Percentiles rank a stretch among this genome's conserved stretches.
phyloP scores from a whole-genome alignment of 1,284 basidiomycete species.

The Heterobasidion irregulare region DNA sequence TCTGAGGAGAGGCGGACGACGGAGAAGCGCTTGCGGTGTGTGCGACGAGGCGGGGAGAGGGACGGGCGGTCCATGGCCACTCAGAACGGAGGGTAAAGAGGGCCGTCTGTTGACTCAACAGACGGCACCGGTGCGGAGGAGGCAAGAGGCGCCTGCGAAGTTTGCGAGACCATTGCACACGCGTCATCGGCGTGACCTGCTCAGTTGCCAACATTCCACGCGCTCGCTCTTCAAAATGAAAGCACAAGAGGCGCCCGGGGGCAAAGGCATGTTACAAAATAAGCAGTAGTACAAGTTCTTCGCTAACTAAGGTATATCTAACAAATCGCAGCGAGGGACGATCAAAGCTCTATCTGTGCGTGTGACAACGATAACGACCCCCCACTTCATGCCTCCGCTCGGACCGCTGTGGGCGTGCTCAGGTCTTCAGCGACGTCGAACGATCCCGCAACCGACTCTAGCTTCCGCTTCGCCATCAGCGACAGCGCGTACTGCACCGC shows the following conservation, averaged over 20 bases:
- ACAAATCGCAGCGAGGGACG: too few relatives aligned
- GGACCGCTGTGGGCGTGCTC: constrained; percentile 3
- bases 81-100: not conserved
- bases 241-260: too few relatives aligned
- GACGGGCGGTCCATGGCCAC: not conserved
- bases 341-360: not conserved
- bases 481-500: constrained; percentile 24
- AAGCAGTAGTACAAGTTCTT: too few relatives aligned
- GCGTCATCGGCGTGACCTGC: too few relatives aligned
- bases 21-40: constrained; percentile 29
- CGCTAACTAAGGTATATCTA: too few relatives aligned
- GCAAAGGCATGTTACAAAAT: too few relatives aligned
- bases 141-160: too few relatives aligned
- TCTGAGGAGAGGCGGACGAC: constrained; percentile 57
- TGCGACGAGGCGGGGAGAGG: constrained; percentile 15
- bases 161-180: too few relatives aligned
- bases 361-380: not conserved
- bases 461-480: not conserved
- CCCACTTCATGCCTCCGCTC: not conserved
- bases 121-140: not conserved
- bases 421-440: constrained; percentile 10
- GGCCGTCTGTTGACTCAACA: not conserved
- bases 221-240: too few relatives aligned
- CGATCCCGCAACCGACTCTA: constrained; percentile 19
- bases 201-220: too few relatives aligned